Evolutionary conservation across 192 early-diverging fungal genomes (phyloP).

Genomic region (Haplosporangium gracile): DNA sequence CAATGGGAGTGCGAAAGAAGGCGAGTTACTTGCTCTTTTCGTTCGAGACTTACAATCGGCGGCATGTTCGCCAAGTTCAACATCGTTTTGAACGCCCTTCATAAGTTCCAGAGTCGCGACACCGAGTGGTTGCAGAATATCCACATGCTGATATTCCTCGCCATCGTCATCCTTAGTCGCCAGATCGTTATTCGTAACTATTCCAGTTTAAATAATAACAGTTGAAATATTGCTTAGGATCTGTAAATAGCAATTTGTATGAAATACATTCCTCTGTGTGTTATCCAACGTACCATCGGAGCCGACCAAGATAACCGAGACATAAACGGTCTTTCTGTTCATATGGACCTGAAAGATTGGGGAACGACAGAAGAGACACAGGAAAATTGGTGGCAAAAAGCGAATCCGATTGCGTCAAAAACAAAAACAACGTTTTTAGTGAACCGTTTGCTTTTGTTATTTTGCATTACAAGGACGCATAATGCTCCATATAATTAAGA

Average conservation of each 20-base stretch:
- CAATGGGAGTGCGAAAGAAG: background rate
- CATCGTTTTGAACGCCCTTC: slow-evolving; percentile 58
- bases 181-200: slow-evolving; percentile 71
- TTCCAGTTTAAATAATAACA: background rate
- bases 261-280: no score
- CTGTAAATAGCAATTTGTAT: background rate
- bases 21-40: background rate
- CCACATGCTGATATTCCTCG: slow-evolving; percentile 47
- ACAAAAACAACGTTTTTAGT: background rate
- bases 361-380: background rate
- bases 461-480: background rate
- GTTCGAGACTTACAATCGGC: slow-evolving; percentile 67
- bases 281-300: slow-evolving; percentile 62
- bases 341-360: slow-evolving; percentile 63
- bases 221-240: background rate
- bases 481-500: background rate
- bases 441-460: background rate
- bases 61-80: slow-evolving; percentile 53
- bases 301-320: slow-evolving; percentile 69
- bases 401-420: background rate
- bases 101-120: slow-evolving; percentile 65
- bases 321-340: slow-evolving; percentile 75
- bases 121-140: slow-evolving; percentile 31
- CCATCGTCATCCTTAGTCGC: slow-evolving; percentile 49
- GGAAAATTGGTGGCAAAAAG: slow-evolving; percentile 36